Percentiles rank a stretch among this genome's conserved stretches.
Conservation (phyloP, 1,284 basidiomycete species). For the Ceratobasidium sp. region DNA sequence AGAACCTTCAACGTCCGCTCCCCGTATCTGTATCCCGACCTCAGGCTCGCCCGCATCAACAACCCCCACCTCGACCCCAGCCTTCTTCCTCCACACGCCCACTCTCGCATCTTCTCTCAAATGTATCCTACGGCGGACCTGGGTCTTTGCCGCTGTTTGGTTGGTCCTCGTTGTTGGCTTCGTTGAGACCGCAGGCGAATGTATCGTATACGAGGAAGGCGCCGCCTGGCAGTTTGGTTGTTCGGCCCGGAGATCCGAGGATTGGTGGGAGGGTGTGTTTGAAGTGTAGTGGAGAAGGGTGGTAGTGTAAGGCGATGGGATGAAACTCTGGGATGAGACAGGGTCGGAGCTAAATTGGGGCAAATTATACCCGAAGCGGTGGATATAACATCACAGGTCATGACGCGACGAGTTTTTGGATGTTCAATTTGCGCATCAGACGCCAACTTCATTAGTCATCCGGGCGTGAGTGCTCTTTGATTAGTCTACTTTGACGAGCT, state of each 20-base stretch:
- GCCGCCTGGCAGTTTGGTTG: constrained; percentile 64
- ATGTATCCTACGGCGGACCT: constrained; percentile 4
- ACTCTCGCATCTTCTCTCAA: constrained; percentile 13
- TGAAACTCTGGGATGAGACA: too few relatives aligned
- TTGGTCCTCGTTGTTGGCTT: constrained; percentile 49
- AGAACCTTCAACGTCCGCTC: constrained; percentile 61
- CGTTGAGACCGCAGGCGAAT: constrained; percentile 24
- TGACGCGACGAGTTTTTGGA: too few relatives aligned
- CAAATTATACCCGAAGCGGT: too few relatives aligned
- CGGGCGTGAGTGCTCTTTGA: too few relatives aligned
- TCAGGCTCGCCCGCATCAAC: constrained; percentile 45
- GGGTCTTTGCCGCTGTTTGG: constrained; percentile 49
- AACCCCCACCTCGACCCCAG: constrained; percentile 31
- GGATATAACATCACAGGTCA: too few relatives aligned
- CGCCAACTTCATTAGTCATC: too few relatives aligned
- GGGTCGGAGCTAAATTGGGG: too few relatives aligned
- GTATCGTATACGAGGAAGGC: constrained; percentile 48
- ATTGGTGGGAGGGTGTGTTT: constrained; percentile 76
- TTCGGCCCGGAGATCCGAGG: constrained; percentile 74
- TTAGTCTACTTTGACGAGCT: too few relatives aligned
- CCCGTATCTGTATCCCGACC: constrained; percentile 54
- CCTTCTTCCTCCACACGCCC: constrained; percentile 48
- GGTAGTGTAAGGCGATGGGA: constrained; percentile 63
- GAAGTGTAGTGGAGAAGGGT: constrained; percentile 73
- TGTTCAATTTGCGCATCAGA: too few relatives aligned